phyloP scores from a whole-genome alignment of 257 asterid genomes.

The Thymus mandschuricus region DNA sequence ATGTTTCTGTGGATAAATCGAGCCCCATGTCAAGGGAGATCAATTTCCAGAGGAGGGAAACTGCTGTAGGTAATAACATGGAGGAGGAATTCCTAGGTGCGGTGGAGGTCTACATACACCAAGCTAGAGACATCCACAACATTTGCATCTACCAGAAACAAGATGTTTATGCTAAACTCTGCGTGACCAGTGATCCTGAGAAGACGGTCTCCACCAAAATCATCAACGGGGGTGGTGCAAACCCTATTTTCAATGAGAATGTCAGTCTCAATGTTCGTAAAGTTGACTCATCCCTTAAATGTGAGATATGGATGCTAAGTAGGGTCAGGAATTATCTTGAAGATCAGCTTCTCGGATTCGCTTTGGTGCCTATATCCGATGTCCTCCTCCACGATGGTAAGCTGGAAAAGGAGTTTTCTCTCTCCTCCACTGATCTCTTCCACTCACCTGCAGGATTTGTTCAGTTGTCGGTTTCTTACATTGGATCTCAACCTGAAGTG shows the following conservation, averaged over 20 bases:
- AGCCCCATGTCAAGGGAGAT: conserved; percentile 38
- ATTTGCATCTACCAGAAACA: conserved; percentile 95
- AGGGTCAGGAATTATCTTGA: conserved; percentile 89
- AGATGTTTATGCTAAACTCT: conserved; percentile 90
- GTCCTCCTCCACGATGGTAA: conserved; percentile 64
- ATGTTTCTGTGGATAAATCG: conserved; percentile 37
- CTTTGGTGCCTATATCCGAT: conserved; percentile 87
- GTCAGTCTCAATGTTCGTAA: conserved; percentile 60
- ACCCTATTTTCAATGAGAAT: conserved; percentile 81
- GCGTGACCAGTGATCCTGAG: conserved; percentile 87
- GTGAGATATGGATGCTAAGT: conserved; percentile 98
- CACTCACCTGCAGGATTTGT: conserved; percentile 99
- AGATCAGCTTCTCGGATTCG: conserved; percentile 93
- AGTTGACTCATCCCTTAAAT: conserved; percentile 75
- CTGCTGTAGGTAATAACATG: conserved; percentile 30
- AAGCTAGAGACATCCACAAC: conserved; percentile 92
- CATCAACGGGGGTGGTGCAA: conserved; percentile 90
- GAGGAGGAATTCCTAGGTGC: conserved; percentile 58
- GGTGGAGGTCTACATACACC: conserved; percentile 79
- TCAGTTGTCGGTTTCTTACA: conserved; percentile 67
- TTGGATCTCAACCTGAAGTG: conserved; percentile 78
- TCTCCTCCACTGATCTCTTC: conserved; percentile 91
- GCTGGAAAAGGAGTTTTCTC: conserved; percentile 84
- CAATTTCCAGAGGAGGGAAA: conserved; percentile 45
- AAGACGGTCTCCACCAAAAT: conserved; percentile 72